These are phyloP conservation scores for Hypoxylon sp. DNA, from an alignment of 2,329 filamentous ascomycete genomes.

Conservation along the genomic window DNA sequence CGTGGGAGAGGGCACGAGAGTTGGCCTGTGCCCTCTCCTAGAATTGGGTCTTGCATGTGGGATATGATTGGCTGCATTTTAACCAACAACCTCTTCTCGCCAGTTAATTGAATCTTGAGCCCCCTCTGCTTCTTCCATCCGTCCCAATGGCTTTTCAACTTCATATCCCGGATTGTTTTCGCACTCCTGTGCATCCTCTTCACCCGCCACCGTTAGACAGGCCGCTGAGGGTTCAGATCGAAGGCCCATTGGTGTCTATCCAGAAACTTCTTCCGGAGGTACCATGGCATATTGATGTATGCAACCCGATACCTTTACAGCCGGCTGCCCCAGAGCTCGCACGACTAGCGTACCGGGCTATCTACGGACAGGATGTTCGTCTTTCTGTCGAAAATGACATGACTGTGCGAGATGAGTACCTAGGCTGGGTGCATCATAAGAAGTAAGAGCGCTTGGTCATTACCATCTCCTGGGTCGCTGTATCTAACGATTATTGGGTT, in stretches of 20 bases:
- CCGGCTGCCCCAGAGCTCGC: constrained; percentile 31
- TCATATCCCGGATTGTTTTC: constrained; percentile 36
- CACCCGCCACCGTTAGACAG: constrained; percentile 28
- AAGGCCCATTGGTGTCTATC: constrained; percentile 34
- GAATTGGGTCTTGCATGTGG: background rate
- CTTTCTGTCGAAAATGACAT: constrained; percentile 17
- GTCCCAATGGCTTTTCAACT: constrained; percentile 19
- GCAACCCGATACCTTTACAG: constrained; percentile 10
- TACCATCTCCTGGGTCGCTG: constrained; percentile 4
- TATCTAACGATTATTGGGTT: background rate
- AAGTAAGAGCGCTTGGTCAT: constrained; percentile 3
- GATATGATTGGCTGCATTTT: background rate
- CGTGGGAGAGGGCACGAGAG: no score
- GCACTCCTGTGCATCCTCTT: constrained; percentile 21
- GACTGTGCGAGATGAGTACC: constrained; percentile 24
- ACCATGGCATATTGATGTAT: constrained; percentile 27
- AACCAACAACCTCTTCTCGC: background rate
- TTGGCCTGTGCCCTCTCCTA: no score
- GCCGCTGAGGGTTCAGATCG: constrained; percentile 38
- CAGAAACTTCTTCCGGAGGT: constrained; percentile 34
- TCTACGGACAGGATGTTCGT: constrained; percentile 25
- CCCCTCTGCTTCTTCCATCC: background rate
- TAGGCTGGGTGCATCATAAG: constrained; percentile 21
- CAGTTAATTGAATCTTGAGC: background rate
- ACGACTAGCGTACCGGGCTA: constrained; percentile 22